Percentiles rank a stretch among this genome's conserved stretches.
These are phyloP conservation scores for Neurospora sp. DNA, from an alignment of 2,329 filamentous ascomycete genomes.

Conservation along the genomic window DNA sequence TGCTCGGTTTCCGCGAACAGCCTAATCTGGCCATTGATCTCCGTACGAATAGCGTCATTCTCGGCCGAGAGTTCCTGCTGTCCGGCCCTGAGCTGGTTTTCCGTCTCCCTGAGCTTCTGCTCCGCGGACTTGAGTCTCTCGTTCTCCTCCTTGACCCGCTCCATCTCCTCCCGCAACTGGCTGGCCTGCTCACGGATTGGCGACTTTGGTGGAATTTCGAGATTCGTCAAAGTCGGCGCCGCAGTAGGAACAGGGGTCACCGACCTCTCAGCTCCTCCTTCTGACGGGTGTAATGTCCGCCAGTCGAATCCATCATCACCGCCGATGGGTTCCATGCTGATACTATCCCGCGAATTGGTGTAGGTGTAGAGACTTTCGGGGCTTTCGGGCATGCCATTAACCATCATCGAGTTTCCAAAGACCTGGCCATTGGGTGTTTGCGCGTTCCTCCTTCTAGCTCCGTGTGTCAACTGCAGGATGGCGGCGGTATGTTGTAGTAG, in stretches of 20 bases:
- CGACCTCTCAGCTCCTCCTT: slow-evolving; percentile 43
- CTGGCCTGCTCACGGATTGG: slow-evolving; percentile 43
- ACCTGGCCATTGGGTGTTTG: slow-evolving; percentile 29
- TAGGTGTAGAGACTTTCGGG: slow-evolving; percentile 68
- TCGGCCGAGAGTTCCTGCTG: slow-evolving; percentile 26
- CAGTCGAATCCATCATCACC: slow-evolving; percentile 58
- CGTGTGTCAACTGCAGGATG: slow-evolving; percentile 83
- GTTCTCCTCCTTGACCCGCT: slow-evolving; percentile 21
- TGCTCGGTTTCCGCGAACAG: slow-evolving; percentile 52
- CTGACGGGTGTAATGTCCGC: not conserved
- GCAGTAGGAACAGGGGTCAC: slow-evolving; percentile 25
- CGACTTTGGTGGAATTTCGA: slow-evolving; percentile 51
- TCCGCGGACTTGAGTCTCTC: slow-evolving; percentile 23
- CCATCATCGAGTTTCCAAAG: slow-evolving; percentile 14
- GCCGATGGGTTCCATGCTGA: slow-evolving; percentile 43
- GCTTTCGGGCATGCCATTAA: slow-evolving; percentile 58
- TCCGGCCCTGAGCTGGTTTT: slow-evolving; percentile 16
- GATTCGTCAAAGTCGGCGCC: slow-evolving; percentile 10
- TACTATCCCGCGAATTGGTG: slow-evolving; percentile 48
- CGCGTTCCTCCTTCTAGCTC: slow-evolving; percentile 48
- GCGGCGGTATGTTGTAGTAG: slow-evolving; percentile 86
- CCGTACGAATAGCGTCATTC: slow-evolving; percentile 26
- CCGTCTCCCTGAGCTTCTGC: slow-evolving; percentile 21
- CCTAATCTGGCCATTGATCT: slow-evolving; percentile 31
- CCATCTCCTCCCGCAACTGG: slow-evolving; percentile 21